These are phyloP conservation scores for Suillus decipiens DNA, from an alignment of 768 basidiomycete species.

Conservation along the genomic window DNA sequence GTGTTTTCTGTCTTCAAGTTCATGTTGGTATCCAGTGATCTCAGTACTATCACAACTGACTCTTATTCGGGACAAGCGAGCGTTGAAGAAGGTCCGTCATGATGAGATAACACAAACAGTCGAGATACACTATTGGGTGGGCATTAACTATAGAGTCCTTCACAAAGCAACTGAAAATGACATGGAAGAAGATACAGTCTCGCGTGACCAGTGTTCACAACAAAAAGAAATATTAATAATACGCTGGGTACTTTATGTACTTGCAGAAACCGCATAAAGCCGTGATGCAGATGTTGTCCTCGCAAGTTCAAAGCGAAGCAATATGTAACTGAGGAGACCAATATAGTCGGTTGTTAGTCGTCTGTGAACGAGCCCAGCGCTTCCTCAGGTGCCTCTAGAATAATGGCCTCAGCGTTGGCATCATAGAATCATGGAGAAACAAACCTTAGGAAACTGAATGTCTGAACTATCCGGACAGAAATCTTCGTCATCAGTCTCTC, in stretches of 20 bases:
- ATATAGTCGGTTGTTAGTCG: background rate
- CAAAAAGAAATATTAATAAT: background rate
- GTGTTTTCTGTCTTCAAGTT: background rate
- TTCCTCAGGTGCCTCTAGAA: conserved; percentile 20
- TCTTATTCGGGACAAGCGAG: background rate
- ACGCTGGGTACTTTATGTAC: background rate
- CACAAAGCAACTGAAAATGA: background rate
- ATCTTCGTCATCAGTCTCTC: conserved; percentile 17
- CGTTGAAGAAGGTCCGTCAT: background rate
- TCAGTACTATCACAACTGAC: background rate
- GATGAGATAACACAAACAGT: background rate
- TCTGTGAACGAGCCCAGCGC: conserved; percentile 19
- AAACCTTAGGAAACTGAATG: conserved; percentile 23
- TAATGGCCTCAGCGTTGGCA: background rate
- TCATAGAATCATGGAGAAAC: background rate
- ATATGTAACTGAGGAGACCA: conserved; percentile 1
- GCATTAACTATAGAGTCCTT: background rate
- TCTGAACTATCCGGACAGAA: background rate
- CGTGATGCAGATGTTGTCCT: background rate
- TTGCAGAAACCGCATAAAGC: background rate
- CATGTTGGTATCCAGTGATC: background rate
- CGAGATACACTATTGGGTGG: background rate
- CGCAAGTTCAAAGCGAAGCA: background rate
- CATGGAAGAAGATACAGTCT: conserved; percentile 4
- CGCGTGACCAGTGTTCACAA: background rate